Base-by-base conservation (phyloP, 345 rosid species). In the Abelmoschus esculentus region DNA sequence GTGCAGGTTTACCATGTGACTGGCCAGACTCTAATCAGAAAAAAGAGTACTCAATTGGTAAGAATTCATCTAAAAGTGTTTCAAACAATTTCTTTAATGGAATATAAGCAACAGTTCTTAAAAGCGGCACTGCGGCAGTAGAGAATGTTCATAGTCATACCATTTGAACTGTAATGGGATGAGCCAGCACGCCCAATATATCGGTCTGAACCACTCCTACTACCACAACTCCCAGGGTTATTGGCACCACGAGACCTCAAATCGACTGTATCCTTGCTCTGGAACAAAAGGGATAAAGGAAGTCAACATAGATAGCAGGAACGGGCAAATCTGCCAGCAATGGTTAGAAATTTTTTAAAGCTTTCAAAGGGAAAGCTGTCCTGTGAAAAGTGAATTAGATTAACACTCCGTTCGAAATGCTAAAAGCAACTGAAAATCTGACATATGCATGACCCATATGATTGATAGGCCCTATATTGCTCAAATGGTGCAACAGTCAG, bases 241-340 rank as follows among this genome's bases (percentile, higher is more conserved):
- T 72, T 87, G 71, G 75, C 81, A 80, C 90, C 91, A 73, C 90
- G 99, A 60, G 79, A 42, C 79, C 88, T 84, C 38, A 71, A 72
- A 72, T 91, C 96, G 0, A 81, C 74, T n/a, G 87, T 68, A 73
- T 90, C 98, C 82, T 84, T 95, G 67, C 15, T 80, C 99, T 95
- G 86, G 73, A 80, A n/a, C 56, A 78, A 77, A 62, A 72, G 58
- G 31, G 76, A 59, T 7, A 31, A 68, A 64, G 29, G 6, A 22
- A 67, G 53, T 75, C 49, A 59, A 55, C 73, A 59, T 5, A 10
- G 67, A 49, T 9, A 19, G 50, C 8, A 53, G 60, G 12, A 70
- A 29, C 40, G 47, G 65, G 22, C 62, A n/a, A 18, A 31, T 34
- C 44, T 11, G 38, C 2, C 32, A 58, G 32, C 49, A 18, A 19